These are phyloP conservation scores for Colletotrichum siamense DNA, from an alignment of 2,329 filamentous ascomycete genomes.

Conservation along the genomic window DNA sequence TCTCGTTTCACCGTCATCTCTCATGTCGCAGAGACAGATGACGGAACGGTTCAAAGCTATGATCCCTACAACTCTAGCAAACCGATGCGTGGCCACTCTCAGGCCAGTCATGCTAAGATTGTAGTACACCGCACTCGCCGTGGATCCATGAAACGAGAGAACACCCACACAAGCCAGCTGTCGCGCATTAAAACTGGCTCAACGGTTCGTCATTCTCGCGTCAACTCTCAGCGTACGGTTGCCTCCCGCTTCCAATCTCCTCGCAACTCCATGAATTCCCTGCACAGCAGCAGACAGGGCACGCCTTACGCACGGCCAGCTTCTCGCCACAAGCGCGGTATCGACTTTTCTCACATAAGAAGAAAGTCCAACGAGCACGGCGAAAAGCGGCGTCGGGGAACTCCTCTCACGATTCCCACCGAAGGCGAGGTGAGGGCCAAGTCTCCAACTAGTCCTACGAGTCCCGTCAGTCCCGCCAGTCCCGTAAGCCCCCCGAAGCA, in stretches of 20 bases:
- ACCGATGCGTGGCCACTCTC: slow-evolving; percentile 43
- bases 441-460: neutral
- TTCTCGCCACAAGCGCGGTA: slow-evolving; percentile 54
- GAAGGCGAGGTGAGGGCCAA: neutral
- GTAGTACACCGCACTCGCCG: slow-evolving; percentile 64
- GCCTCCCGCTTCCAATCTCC: slow-evolving; percentile 37
- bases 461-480: neutral
- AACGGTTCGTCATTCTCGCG: slow-evolving; percentile 25
- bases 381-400: slow-evolving; percentile 12
- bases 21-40: slow-evolving; percentile 58
- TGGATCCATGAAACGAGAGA: slow-evolving; percentile 25
- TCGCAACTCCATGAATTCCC: slow-evolving; percentile 52
- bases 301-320: slow-evolving; percentile 46
- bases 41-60: slow-evolving; percentile 68
- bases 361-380: slow-evolving; percentile 33
- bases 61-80: slow-evolving; percentile 82
- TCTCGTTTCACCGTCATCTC: slow-evolving; percentile 72
- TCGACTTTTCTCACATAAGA: slow-evolving; percentile 59
- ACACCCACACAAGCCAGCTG: slow-evolving; percentile 39
- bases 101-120: slow-evolving; percentile 69
- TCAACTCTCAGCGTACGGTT: slow-evolving; percentile 36
- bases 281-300: slow-evolving; percentile 51
- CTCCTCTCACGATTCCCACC: neutral
- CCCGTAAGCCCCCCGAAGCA: slow-evolving; percentile 1
- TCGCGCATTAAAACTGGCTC: slow-evolving; percentile 41